These are phyloP conservation scores for Spathaspora sp. DNA, from an alignment of 1,139 yeast genomes.

Conservation along the genomic window DNA sequence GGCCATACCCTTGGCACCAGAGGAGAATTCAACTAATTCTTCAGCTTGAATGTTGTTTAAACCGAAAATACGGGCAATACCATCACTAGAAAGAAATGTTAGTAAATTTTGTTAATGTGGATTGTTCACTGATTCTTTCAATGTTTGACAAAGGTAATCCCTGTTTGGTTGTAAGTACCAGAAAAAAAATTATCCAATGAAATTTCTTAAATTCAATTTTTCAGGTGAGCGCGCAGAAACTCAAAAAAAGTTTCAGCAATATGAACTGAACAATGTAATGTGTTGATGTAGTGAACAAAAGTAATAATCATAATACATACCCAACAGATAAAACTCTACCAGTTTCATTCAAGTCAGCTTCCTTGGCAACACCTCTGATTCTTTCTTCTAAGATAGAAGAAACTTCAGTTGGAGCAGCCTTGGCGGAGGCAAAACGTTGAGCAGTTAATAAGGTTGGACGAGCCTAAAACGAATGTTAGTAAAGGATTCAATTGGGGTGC, in stretches of 20 bases:
- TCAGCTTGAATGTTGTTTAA: slow-evolving; percentile 99
- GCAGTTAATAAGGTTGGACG: slow-evolving; percentile 70
- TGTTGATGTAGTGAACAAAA: background rate
- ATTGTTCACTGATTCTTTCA: background rate
- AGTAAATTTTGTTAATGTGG: slow-evolving; percentile 16
- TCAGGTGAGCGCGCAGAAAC: slow-evolving; percentile 1
- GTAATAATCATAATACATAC: slow-evolving; percentile 51
- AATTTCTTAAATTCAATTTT: slow-evolving; percentile 2
- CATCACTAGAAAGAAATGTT: slow-evolving; percentile 66
- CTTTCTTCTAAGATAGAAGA: slow-evolving; percentile 98
- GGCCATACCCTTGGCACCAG: slow-evolving; percentile 99
- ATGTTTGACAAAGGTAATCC: background rate
- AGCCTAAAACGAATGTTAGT: slow-evolving; percentile 44
- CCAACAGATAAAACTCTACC: slow-evolving; percentile 99
- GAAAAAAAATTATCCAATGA: slow-evolving; percentile 1
- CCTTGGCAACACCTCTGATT: slow-evolving; percentile 98
- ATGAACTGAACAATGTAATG: background rate
- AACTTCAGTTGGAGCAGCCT: slow-evolving; percentile 99
- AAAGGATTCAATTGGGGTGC: slow-evolving; percentile 1
- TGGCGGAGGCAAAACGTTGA: slow-evolving; percentile 87
- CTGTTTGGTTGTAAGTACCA: background rate
- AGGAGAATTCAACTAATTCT: slow-evolving; percentile 98
- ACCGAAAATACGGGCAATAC: slow-evolving; percentile 99
- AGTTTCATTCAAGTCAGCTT: slow-evolving; percentile 97
- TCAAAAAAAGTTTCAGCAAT: background rate